phyloP scores from a whole-genome alignment of 2,329 filamentous ascomycete species.

The Sporothrix dimorphospora region DNA sequence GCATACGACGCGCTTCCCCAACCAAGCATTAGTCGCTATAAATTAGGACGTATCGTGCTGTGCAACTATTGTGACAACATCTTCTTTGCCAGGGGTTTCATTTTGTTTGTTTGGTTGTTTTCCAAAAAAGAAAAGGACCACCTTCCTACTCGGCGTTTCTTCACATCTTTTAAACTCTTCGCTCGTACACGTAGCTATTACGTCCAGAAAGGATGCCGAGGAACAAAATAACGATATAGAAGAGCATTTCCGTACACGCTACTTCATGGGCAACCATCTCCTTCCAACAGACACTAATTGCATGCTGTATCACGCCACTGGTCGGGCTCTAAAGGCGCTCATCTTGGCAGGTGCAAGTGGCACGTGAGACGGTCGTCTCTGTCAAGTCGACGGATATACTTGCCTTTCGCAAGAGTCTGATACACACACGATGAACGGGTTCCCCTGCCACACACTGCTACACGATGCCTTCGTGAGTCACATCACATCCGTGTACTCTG shows the following conservation, averaged over 20 bases:
- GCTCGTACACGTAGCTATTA: not conserved
- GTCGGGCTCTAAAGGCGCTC: not conserved
- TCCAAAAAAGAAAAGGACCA: too few relatives aligned
- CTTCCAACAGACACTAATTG: not conserved
- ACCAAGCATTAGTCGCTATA: not conserved
- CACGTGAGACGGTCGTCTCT: too few relatives aligned
- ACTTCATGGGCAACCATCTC: not conserved
- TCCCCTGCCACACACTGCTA: not conserved
- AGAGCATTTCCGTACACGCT: not conserved
- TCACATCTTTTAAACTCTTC: too few relatives aligned
- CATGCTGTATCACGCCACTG: not conserved
- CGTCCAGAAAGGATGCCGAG: not conserved
- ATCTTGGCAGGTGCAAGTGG: not conserved
- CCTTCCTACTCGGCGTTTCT: not conserved
- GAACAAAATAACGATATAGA: not conserved
- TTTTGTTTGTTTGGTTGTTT: too few relatives aligned
- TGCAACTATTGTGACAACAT: too few relatives aligned
- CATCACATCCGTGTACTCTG: too few relatives aligned
- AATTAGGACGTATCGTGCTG: not conserved
- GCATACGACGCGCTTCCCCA: not conserved
- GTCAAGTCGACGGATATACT: not conserved
- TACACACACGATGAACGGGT: not conserved
- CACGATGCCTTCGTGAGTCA: not conserved
- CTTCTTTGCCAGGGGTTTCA: too few relatives aligned
- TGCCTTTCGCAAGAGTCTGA: not conserved